phyloP scores from a whole-genome alignment of 2,329 filamentous ascomycete genomes.

The Fusarium foetens region DNA sequence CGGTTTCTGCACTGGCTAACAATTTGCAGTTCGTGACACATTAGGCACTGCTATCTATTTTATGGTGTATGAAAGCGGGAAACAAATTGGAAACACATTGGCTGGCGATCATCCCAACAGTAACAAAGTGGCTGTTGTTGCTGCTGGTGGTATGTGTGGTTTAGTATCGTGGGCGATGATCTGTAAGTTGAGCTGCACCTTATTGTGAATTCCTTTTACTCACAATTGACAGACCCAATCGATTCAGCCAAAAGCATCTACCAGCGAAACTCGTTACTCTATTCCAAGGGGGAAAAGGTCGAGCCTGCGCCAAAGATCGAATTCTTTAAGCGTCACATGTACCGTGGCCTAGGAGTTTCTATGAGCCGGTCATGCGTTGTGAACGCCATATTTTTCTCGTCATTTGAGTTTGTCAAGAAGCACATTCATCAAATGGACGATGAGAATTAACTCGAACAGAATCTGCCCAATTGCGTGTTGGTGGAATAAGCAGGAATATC shows the following conservation, averaged over 20 bases:
- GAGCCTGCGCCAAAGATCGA: slow-evolving; percentile 77
- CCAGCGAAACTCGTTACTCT: slow-evolving; percentile 81
- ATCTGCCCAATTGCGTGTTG: neutral
- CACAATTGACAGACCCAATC: slow-evolving; percentile 65
- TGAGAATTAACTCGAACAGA: slow-evolving; percentile 32
- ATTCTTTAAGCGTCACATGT: slow-evolving; percentile 82
- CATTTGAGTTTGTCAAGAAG: slow-evolving; percentile 85
- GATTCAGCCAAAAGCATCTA: slow-evolving; percentile 89
- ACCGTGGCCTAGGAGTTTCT: slow-evolving; percentile 83
- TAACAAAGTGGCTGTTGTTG: slow-evolving; percentile 80
- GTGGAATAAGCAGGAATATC: neutral
- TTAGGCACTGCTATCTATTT: slow-evolving; percentile 88
- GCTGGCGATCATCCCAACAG: slow-evolving; percentile 77
- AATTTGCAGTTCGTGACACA: slow-evolving; percentile 76
- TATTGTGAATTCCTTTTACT: neutral
- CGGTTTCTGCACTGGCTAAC: slow-evolving; percentile 1
- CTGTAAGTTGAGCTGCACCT: slow-evolving; percentile 68
- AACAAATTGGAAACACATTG: slow-evolving; percentile 81
- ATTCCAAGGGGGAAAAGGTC: slow-evolving; percentile 71
- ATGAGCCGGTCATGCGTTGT: slow-evolving; percentile 85
- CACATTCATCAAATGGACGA: slow-evolving; percentile 67
- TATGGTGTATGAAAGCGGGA: slow-evolving; percentile 87
- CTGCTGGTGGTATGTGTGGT: slow-evolving; percentile 83
- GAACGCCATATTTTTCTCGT: slow-evolving; percentile 91
- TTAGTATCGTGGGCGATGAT: slow-evolving; percentile 84